Evolutionary conservation across 805 yeast species (phyloP), one percentile per base, ranked within the genome.

Genomic region (Kodamaea neixiangensis): DNA sequence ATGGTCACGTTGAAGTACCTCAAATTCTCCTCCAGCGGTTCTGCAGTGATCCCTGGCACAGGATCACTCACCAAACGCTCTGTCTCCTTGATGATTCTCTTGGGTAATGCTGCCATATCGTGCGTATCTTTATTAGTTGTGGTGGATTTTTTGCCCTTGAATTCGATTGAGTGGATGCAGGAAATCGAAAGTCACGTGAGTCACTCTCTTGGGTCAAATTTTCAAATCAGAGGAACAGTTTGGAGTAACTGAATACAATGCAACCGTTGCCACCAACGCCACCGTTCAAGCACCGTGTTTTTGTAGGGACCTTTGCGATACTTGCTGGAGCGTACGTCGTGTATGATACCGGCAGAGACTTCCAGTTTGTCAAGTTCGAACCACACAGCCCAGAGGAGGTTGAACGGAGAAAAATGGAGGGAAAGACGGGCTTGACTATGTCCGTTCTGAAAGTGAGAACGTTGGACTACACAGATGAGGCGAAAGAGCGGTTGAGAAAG

Each of bases 41-140:
- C 80, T 1, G 98, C 99, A 0, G 86, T 80, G 60, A 94, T 94
- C 2, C 98, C 99, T 3, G 97, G 96, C 1, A 93, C 98, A 1
- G 99, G 98, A 61, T 94, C 99, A 35, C 90, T 85, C 19, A 86
- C 86, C 38, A 94, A 75, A 55, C 97, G 78, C 65, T 94, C 97
- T 9, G 98, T 93, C 72, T 94, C 99, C 85, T 92, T 91, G 58
- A 93, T 89, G 58, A 93, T 93, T 75, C 99, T 83, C 72, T 90
- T 93, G 41, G 97, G 96, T 64, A 92, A 74, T 18, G 80, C 75
- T 3, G 84, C 80, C 84, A 80, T 80, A 34, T 22, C 15, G 42
- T 37, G 19, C 20, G 40, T 17, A 29, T 45, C 22, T 45, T 45
- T 34, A 25, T 25, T 25, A 25, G 10, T 15, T 31, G 46, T 44